phyloP scores from a whole-genome alignment of 306 rosid genomes.

The Glycyrrhiza uralensis region DNA sequence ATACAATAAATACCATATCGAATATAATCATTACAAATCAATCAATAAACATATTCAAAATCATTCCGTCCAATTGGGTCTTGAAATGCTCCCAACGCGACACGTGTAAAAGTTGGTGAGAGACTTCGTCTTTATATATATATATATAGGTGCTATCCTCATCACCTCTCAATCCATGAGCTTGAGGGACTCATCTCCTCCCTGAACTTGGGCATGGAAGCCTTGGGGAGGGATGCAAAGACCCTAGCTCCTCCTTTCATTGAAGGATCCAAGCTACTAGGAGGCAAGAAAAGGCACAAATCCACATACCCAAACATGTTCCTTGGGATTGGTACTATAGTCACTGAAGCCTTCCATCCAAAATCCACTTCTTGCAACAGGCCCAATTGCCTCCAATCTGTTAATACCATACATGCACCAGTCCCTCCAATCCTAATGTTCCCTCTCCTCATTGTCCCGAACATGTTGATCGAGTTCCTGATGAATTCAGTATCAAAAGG shows the following conservation, averaged over 20 bases:
- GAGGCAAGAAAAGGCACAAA: slow-evolving; percentile 51
- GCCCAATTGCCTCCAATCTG: slow-evolving; percentile 57
- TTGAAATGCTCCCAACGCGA: no score
- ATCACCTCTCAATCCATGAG: slow-evolving; percentile 5
- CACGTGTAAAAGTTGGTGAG: no score
- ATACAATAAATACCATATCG: no score
- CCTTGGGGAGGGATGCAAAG: slow-evolving; percentile 41
- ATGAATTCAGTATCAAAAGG: slow-evolving; percentile 27
- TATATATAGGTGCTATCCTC: slow-evolving; percentile 24
- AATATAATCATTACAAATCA: no score
- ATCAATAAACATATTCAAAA: no score
- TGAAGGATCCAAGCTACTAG: slow-evolving; percentile 39
- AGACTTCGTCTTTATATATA: no score
- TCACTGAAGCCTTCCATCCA: slow-evolving; percentile 46
- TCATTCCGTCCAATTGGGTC: no score
- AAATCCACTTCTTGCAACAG: slow-evolving; percentile 48
- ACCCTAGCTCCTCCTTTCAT: slow-evolving; percentile 54
- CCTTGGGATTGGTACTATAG: slow-evolving; percentile 42
- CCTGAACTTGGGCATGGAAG: slow-evolving; percentile 42
- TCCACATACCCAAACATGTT: slow-evolving; percentile 46
- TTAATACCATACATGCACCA: slow-evolving; percentile 39
- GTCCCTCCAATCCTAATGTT: slow-evolving; percentile 26
- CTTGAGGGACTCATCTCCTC: slow-evolving; percentile 48
- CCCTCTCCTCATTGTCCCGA: slow-evolving; percentile 22
- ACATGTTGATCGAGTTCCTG: slow-evolving; percentile 18